Base-by-base conservation (phyloP, 1,284 basidiomycete species). In the Mycena sp. region DNA sequence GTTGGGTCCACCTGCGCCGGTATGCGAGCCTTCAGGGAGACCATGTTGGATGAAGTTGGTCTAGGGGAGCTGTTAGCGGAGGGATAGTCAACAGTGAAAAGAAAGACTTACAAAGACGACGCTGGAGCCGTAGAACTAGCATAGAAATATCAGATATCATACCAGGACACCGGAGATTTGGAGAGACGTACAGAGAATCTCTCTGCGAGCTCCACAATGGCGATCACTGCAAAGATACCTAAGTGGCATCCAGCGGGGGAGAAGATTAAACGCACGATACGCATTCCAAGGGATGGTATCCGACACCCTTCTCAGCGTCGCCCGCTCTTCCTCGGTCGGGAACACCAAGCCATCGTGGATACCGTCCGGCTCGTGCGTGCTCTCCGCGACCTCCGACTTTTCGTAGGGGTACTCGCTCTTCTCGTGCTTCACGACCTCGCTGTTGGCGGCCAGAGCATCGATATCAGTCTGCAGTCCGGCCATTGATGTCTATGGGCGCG, bases 11-110 rank as follows among this genome's bases (percentile, higher is more conserved):
- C 83, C 83, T 1, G 92, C 88, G 43, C 93, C 93, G 0, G 91
- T 92, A 35, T 74, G 81, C 6, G 91, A 93, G 40, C 86, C 86
- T 0, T 70, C 64, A 1, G 92, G 93, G 2, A 93, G 84, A 0
- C 84, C 82, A 65, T 87, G 85, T 71, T 92, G 90, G 50, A 92
- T 88, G 75, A 87, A 92, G 74, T 92, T 92, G 28, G 87, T 87
- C 87, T 91, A 55, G 58, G 70, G 61, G 70, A 64, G 64, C 38
- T 66, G 71, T 29, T 29, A 49, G 45, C 25, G 16, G 17, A 11
- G 11, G 19, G 68, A 66, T 50, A 12, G 35, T 21, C 28, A 14
- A 46, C 11, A 17, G 28, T 17, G 17, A 38, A 43, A 16, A 26
- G 35, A 25, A n/a, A 17, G 2, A 81, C 87, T 72, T 67, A 89